Conservation (phyloP, 2,329 filamentous ascomycete genomes). For the Westerdykella ornata region DNA sequence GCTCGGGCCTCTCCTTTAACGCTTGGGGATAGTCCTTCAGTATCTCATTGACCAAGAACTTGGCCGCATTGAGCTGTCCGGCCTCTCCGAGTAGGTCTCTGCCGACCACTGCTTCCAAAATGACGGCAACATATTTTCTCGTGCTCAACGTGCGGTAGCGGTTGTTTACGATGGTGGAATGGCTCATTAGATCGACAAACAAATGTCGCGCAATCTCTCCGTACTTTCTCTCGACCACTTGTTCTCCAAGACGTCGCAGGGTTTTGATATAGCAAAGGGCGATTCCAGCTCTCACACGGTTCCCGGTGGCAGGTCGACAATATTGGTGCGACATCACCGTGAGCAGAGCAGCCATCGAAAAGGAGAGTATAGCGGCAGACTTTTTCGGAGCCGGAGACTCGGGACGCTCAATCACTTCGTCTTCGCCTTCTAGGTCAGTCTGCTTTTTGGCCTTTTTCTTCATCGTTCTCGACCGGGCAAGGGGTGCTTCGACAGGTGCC, state of each 20-base stretch:
- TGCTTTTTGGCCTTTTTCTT: constrained; percentile 68
- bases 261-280: constrained; percentile 82
- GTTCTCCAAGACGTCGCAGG: constrained; percentile 70
- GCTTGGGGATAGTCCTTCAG: constrained; percentile 92
- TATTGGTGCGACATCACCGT: constrained; percentile 76
- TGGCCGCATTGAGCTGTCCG: constrained; percentile 76
- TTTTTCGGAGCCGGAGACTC: constrained; percentile 72
- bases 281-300: constrained; percentile 73
- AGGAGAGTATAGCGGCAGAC: constrained; percentile 59
- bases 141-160: constrained; percentile 81
- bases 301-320: constrained; percentile 67
- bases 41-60: constrained; percentile 74
- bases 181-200: constrained; percentile 71
- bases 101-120: constrained; percentile 79
- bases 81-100: constrained; percentile 79
- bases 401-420: constrained; percentile 59
- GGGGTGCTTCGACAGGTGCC: constrained; percentile 34
- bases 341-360: constrained; percentile 72
- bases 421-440: constrained; percentile 61
- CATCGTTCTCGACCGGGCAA: constrained; percentile 52
- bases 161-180: constrained; percentile 69
- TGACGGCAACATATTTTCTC: constrained; percentile 73
- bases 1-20: constrained; percentile 78
- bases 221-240: constrained; percentile 77
- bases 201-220: constrained; percentile 73